Conservation (phyloP, 441 rosid species). For the Populus tomentosa region DNA sequence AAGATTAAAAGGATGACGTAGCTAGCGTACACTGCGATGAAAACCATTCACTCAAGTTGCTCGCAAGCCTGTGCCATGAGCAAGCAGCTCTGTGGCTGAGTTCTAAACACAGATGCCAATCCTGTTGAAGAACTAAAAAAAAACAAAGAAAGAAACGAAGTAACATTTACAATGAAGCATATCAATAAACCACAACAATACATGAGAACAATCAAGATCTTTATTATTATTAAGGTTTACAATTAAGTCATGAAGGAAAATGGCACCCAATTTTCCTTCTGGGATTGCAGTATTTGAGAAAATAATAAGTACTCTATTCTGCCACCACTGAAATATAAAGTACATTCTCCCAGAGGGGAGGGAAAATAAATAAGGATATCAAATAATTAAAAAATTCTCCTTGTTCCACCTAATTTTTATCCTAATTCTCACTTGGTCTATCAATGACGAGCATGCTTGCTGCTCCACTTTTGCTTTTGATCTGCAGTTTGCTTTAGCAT, state of each 20-base stretch:
- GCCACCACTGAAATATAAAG: slow-evolving; percentile 7
- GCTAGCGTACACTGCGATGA: neutral
- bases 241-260: neutral
- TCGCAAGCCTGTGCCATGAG: neutral
- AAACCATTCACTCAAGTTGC: neutral
- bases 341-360: no score
- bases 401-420: no score
- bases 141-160: neutral
- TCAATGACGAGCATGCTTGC: no score
- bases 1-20: no score
- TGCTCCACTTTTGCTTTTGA: no score
- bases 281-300: slow-evolving; percentile 6
- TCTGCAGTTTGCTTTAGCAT: no score
- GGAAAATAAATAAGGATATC: no score
- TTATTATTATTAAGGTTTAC: neutral
- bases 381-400: no score
- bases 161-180: neutral
- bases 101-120: neutral
- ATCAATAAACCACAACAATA: neutral
- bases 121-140: neutral
- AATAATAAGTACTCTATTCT: neutral
- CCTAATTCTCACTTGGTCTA: no score
- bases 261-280: neutral
- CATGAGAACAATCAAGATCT: neutral
- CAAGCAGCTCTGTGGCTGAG: neutral